Base-by-base conservation (phyloP, 495 filamentous ascomycete genomes). In the Massariosphaeria phaeospora region DNA sequence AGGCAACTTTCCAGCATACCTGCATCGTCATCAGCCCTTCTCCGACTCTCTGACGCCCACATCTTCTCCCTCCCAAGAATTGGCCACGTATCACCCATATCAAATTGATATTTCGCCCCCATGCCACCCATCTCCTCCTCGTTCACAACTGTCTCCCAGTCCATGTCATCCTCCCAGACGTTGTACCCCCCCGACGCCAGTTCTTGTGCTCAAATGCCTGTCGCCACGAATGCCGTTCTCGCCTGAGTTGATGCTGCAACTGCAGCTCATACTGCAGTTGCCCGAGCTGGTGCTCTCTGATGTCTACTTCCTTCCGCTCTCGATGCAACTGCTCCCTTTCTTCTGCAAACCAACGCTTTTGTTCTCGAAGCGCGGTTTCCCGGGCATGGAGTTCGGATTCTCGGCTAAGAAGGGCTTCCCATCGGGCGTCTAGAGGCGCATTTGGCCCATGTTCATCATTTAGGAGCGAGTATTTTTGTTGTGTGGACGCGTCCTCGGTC, bases 351-450 rank as follows among this genome's bases (percentile, higher is more conserved):
- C 15, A 7, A 11, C 21, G 11, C 43, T 33, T 26, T 20, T 47
- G 26, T 33, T 47, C 6, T 33, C 5, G 11, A 2, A 47, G 11
- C 3, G 21, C 34, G n/a, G 43, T 15, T 20, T 51, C 35, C 12
- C 31, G 34, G 33, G 34, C 34, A 20, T 8, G n/a, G 34, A 51
- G 34, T 27, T 30, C 20, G 5, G 21, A 20, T 51, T 51, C 48
- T 12, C 35, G 39, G 21, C 8, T 23, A 8, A 36, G 12, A 17
- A 41, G 50, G 2, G 12, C 26, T 33, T 34, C 9, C 35, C 21
- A 44, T 30, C 50, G 38, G n/a, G 21, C 21, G 10, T 26, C 12
- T 11, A 54, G 24, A n/a, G 38, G 25, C 2, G 26, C 1, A 33
- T 9, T 2, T 36, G 30, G 8, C 2, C 20, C 46, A 33, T 30